Percentiles rank a stretch among this genome's conserved stretches.
These are phyloP conservation scores for Cladosporium halotolerans DNA, from an alignment of 2,329 filamentous ascomycete genomes.

Conservation along the genomic window DNA sequence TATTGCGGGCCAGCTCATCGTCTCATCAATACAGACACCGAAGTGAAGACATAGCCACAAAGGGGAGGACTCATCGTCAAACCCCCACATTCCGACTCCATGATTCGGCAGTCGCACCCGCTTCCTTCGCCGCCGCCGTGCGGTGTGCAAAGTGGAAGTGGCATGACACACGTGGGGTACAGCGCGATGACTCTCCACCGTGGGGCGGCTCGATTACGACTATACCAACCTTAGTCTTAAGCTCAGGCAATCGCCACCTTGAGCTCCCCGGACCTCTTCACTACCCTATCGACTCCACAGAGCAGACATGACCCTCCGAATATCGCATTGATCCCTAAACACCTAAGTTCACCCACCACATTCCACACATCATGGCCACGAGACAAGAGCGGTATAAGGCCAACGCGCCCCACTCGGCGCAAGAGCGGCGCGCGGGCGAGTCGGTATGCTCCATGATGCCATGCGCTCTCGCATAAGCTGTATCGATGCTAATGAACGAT, in stretches of 20 bases:
- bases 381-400: conserved; percentile 30
- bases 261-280: background rate
- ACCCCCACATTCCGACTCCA: no score
- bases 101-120: no score
- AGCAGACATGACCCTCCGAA: conserved; percentile 18
- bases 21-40: background rate
- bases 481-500: background rate
- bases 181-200: background rate
- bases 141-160: no score
- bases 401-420: conserved; percentile 48
- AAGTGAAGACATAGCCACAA: background rate
- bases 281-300: background rate
- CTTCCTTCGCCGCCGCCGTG: no score
- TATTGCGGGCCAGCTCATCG: background rate
- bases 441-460: conserved; percentile 51
- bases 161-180: no score
- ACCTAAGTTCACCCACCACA: background rate
- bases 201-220: background rate
- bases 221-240: conserved; percentile 6
- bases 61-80: background rate
- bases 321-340: conserved; percentile 13
- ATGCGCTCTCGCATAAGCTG: background rate
- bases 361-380: conserved; percentile 25
- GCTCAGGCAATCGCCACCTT: conserved; percentile 1
- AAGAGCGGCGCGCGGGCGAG: conserved; percentile 82